These are phyloP conservation scores for Gnomoniopsis sp. DNA, from an alignment of 2,329 filamentous ascomycete species.

Conservation along the genomic window DNA sequence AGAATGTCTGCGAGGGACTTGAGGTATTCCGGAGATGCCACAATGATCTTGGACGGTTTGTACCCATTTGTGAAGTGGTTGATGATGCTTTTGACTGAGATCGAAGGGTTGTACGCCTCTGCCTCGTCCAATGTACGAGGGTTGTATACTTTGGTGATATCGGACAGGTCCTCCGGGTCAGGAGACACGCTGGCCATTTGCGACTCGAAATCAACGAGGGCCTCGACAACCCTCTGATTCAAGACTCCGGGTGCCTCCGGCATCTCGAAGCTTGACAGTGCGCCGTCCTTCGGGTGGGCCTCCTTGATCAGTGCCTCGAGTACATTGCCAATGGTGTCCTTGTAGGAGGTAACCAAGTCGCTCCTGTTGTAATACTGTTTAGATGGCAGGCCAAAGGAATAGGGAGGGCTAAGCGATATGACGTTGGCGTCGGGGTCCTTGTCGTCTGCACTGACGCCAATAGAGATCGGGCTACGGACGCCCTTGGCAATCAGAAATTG, in stretches of 20 bases:
- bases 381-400: conserved; percentile 57
- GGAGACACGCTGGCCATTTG: conserved; percentile 17
- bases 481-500: conserved; percentile 33
- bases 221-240: conserved; percentile 26
- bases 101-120: conserved; percentile 15
- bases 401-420: conserved; percentile 38
- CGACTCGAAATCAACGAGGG: conserved; percentile 23
- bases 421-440: conserved; percentile 36
- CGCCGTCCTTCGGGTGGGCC: not conserved
- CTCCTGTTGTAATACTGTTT: conserved; percentile 59
- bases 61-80: conserved; percentile 4
- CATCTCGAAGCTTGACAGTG: conserved; percentile 24
- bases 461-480: conserved; percentile 39
- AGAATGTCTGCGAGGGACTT: conserved; percentile 55
- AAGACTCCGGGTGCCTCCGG: conserved; percentile 20
- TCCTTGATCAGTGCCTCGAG: conserved; percentile 24
- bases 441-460: conserved; percentile 40
- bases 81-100: conserved; percentile 20
- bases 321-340: conserved; percentile 38
- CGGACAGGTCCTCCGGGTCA: conserved; percentile 18
- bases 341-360: conserved; percentile 49
- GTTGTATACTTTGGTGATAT: conserved; percentile 19
- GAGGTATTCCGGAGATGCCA: conserved; percentile 49
- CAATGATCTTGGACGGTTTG: conserved; percentile 15
- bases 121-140: conserved; percentile 13